Evolutionary conservation across 305 asterid genomes (phyloP), one percentile per base, ranked within the genome.

Genomic region (Fraxinus nigra): DNA sequence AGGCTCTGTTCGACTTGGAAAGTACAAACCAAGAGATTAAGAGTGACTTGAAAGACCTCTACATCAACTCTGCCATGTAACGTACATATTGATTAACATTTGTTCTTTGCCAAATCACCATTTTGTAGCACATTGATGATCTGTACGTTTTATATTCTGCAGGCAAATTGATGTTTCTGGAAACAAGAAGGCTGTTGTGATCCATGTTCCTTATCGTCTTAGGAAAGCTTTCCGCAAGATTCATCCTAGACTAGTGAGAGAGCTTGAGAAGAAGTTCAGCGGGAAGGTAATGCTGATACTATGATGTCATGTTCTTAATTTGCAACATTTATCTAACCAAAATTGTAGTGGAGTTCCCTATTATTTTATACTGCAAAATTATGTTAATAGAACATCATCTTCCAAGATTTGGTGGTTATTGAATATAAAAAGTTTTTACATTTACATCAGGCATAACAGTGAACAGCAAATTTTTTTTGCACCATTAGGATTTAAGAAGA

Each of bases 251-350:
- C 90, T 87, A 48, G 90, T 87, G 83, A 85, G 90, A 54, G 90
- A 87, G 84, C 85, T 87, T 78, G 90, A 87, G 87, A 87, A 87
- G 86, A 87, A 87, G 76, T 85, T 87, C 90, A 87, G 90, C 40
- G 89, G 90, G 38, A 87, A 85, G 90, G 90, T 87, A 83, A 51
- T 35, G 13, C 43, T 32, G 43, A 8, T 33, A 20, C 2, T 48
- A 7, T 0, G 7, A 14, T 78, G 75, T 54, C 46, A 32, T 35
- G 43, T 38, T 67, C 7, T 24, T 20, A 78, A 40, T 59, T 81
- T 32, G 75, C 9, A 63, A 14, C 32, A 37, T 28, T 67, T n/a
- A 33, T 2, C 24, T 32, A 2, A 28, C 73, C 2, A n/a, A 30
- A 32, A 40, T 67, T 78, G 51, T 0, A 0, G 5, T 24, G 35